These are phyloP conservation scores for Calocybe cyanea DNA, from an alignment of 768 basidiomycete genomes.

Conservation along the genomic window DNA sequence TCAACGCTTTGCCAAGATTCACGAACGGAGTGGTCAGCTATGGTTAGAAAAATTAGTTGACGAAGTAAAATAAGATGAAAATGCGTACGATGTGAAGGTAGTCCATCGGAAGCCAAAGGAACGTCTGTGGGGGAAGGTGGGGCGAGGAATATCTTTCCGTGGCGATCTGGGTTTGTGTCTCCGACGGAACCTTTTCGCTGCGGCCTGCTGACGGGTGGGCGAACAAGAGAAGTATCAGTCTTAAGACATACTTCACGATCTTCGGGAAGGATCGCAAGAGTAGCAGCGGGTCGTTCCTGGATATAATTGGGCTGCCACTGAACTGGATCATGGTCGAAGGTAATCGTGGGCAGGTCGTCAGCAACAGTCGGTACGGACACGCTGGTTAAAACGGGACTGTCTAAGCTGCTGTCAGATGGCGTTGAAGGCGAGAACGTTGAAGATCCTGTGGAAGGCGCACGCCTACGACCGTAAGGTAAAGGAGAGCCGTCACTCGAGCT, in stretches of 20 bases:
- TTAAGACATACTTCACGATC: constrained; percentile 35
- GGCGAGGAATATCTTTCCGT: constrained; percentile 15
- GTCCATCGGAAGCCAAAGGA: constrained; percentile 7
- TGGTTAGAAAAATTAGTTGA: not conserved
- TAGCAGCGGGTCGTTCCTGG: constrained; percentile 25
- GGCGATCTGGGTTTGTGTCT: constrained; percentile 9
- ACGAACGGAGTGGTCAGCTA: constrained; percentile 26
- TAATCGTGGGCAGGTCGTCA: constrained; percentile 33
- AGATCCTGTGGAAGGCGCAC: constrained; percentile 36
- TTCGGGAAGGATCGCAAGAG: constrained; percentile 50
- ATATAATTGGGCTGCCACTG: constrained; percentile 20
- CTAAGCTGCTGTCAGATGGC: constrained; percentile 32
- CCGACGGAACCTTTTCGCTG: constrained; percentile 11
- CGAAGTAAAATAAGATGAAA: not conserved
- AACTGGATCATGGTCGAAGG: constrained; percentile 40
- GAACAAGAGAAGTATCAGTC: constrained; percentile 3
- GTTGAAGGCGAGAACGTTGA: constrained; percentile 40
- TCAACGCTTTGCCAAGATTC: constrained; percentile 44
- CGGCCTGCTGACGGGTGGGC: constrained; percentile 7
- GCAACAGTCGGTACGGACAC: constrained; percentile 27
- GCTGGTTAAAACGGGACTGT: constrained; percentile 24
- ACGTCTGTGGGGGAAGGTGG: constrained; percentile 8
- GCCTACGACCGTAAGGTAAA: constrained; percentile 23
- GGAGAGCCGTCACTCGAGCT: constrained; percentile 18
- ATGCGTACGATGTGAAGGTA: constrained; percentile 5